A percentile compares a stretch with the other conserved stretches of the same genome.
These are phyloP conservation scores for Alternaria sp. DNA, from an alignment of 2,329 filamentous ascomycete genomes.

Conservation along the genomic window DNA sequence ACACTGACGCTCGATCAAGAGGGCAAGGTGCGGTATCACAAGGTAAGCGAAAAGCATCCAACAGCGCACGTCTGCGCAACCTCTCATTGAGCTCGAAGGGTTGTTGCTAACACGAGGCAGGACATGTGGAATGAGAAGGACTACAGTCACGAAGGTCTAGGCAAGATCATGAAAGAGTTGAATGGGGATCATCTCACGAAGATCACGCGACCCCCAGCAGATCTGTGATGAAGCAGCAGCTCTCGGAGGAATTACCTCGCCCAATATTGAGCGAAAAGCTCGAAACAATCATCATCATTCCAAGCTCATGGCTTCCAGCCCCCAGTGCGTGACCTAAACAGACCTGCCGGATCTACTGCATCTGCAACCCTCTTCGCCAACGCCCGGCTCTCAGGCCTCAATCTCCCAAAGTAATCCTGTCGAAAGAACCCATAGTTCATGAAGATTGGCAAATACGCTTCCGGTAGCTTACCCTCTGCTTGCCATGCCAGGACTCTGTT, in stretches of 20 bases:
- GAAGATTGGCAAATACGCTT: slow-evolving; percentile 54
- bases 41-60: not conserved
- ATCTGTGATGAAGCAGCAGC: slow-evolving; percentile 7
- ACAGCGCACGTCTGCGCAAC: not conserved
- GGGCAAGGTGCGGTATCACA: slow-evolving; percentile 64
- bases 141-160: slow-evolving; percentile 62
- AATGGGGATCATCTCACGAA: slow-evolving; percentile 57
- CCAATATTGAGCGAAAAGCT: not conserved
- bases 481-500: slow-evolving; percentile 47
- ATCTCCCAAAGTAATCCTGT: slow-evolving; percentile 55
- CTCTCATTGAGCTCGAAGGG: no score
- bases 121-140: slow-evolving; percentile 67
- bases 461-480: slow-evolving; percentile 46
- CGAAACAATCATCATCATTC: not conserved
- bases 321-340: slow-evolving; percentile 52
- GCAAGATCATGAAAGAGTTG: slow-evolving; percentile 57
- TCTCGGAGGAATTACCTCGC: not conserved
- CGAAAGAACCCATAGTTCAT: slow-evolving; percentile 56
- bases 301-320: slow-evolving; percentile 47
- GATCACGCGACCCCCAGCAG: slow-evolving; percentile 48
- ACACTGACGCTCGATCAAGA: slow-evolving; percentile 62
- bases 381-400: slow-evolving; percentile 41
- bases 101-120: slow-evolving; percentile 28
- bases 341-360: slow-evolving; percentile 50
- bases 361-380: slow-evolving; percentile 46